Conservation (phyloP, 768 basidiomycete species). For the Leccinellum luteum region DNA sequence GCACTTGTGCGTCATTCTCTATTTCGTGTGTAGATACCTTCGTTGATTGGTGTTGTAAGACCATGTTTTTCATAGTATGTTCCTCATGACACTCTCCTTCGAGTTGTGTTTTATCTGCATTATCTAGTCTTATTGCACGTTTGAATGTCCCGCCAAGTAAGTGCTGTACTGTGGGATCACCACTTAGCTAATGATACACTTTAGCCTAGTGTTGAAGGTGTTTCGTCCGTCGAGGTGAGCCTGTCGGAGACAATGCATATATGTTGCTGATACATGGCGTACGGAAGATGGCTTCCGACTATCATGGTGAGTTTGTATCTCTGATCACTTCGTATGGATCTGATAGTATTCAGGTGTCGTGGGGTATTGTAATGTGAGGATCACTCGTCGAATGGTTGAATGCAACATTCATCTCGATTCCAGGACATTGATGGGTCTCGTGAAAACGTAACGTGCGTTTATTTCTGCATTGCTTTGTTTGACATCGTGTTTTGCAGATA, state of each 20-base stretch:
- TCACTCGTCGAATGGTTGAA: not conserved
- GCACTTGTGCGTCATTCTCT: conserved; percentile 47
- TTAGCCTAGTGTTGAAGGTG: conserved; percentile 48
- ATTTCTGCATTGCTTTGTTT: not conserved
- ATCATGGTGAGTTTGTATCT: conserved; percentile 47
- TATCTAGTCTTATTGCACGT: conserved; percentile 33
- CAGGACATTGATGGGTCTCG: conserved; percentile 65
- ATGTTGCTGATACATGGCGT: not conserved
- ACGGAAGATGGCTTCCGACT: conserved; percentile 56
- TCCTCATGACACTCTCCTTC: not conserved
- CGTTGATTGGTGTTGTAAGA: conserved; percentile 36
- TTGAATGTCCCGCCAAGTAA: conserved; percentile 72
- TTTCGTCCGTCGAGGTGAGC: conserved; percentile 60
- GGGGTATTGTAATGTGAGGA: conserved; percentile 62
- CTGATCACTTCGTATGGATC: not conserved
- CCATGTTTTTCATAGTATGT: conserved; percentile 68
- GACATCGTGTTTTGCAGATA: conserved; percentile 40
- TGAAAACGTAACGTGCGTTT: conserved; percentile 47
- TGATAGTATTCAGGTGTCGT: conserved; percentile 43
- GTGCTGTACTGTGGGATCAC: not conserved
- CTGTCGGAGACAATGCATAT: not conserved
- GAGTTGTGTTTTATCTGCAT: not conserved
- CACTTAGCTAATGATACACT: not conserved
- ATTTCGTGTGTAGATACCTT: not conserved
- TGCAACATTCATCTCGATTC: not conserved